Base-by-base conservation (phyloP, 202 grass and related monocot genomes). In the Carex sylvatica region DNA sequence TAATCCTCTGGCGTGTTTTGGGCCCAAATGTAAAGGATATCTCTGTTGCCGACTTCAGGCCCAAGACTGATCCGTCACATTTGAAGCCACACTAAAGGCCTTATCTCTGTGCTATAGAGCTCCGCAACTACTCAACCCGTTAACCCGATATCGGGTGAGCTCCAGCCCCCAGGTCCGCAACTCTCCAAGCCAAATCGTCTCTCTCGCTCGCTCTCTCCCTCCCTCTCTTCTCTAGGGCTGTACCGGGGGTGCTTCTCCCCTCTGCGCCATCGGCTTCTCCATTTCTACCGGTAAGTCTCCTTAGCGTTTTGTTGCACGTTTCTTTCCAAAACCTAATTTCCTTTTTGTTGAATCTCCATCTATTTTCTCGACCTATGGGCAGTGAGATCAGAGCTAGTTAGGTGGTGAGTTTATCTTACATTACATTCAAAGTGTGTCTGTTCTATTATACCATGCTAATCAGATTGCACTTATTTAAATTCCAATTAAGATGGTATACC, bases 141-240 rank as follows among this genome's bases (percentile, higher is more conserved):
- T 82, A 86, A 86, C 78, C 84, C 55, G 78, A 59, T 71, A 82
- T 30, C 38, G 3, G 23, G 6, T 3, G 55, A 64, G 66, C 38
- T 12, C 52, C 54, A 80, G 47, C 33, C 65, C 12, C 33, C 65
- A 40, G 65, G 65, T 69, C 33, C 16, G 65, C 49, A 33, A 80
- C 30, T 74, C 65, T 36, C 79, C 36, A 66, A 62, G 18, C 49
- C 61, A 15, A 79, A 75, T 76, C 65, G 20, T 58, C 71, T 71
- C 23, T 69, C 67, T 74, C 72, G 30, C 58, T 74, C 79, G 52
- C 67, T 67, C 68, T 26, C 56, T 47, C 67, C 42, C 33, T 63
- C 33, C 79, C 71, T 12, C 82, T 38, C 83, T 78, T 78, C 49
- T 83, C 86, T 83, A 86, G 83, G 89, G 83, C 83, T 88, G 60